Percentiles rank a stretch among this genome's conserved stretches.
These are phyloP conservation scores for Scedosporium boydii DNA, from an alignment of 2,329 filamentous ascomycete species.

Conservation along the genomic window DNA sequence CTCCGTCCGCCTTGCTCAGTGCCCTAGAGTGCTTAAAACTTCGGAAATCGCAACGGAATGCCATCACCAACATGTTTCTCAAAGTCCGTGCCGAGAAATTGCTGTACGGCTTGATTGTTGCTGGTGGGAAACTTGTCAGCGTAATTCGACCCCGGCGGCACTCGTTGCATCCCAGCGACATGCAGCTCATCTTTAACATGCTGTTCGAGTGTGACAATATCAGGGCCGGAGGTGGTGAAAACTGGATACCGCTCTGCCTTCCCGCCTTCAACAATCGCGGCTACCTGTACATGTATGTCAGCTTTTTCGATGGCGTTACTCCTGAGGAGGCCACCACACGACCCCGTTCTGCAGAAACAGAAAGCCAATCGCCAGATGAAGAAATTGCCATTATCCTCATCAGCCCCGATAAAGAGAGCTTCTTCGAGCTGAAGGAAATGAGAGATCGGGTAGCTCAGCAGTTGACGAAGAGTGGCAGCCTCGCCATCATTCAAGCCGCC, in stretches of 20 bases:
- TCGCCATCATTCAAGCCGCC: conserved; percentile 65
- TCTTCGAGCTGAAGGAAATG: conserved; percentile 77
- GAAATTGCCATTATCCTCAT: conserved; percentile 90
- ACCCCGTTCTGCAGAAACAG: conserved; percentile 46
- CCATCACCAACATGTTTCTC: conserved; percentile 80
- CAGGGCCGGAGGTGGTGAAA: conserved; percentile 83
- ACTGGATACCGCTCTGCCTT: conserved; percentile 92
- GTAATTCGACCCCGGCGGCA: conserved; percentile 92
- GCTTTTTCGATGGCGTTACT: conserved; percentile 58
- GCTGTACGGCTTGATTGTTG: conserved; percentile 88
- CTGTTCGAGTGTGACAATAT: conserved; percentile 91
- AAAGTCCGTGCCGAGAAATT: conserved; percentile 69
- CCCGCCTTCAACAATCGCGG: conserved; percentile 96
- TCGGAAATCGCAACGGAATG: conserved; percentile 73
- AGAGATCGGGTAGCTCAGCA: conserved; percentile 54
- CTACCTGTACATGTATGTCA: conserved; percentile 98
- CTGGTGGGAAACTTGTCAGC: conserved; percentile 84
- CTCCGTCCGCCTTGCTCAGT: conserved; percentile 77
- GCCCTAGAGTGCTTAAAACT: conserved; percentile 90
- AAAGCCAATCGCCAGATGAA: conserved; percentile 52
- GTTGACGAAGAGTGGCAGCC: conserved; percentile 64
- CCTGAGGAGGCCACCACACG: conserved; percentile 25
- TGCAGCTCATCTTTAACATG: conserved; percentile 99
- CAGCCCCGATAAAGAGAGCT: conserved; percentile 85
- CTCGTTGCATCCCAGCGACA: conserved; percentile 86